Evolutionary conservation across 805 yeast species (phyloP).

Genomic region (Tetrapisispora fleetii): DNA sequence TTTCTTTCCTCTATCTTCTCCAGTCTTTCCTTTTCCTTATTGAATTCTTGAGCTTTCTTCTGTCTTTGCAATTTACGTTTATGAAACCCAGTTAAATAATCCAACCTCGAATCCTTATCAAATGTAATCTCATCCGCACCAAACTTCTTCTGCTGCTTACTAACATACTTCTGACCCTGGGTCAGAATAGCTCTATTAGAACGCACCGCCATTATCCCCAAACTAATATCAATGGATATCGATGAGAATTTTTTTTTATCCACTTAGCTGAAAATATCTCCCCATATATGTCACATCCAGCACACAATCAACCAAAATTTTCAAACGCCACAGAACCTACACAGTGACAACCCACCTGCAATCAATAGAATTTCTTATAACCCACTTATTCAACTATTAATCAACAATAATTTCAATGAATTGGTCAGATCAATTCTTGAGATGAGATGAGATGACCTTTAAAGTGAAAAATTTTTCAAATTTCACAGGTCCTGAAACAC

Average conservation of each 20-base stretch:
- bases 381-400: too few relatives aligned
- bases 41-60: conserved; percentile 70
- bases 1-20: conserved; percentile 70
- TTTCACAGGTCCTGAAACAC: neutral
- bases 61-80: conserved; percentile 83
- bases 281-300: too few relatives aligned
- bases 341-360: too few relatives aligned
- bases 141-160: conserved; percentile 52
- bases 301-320: too few relatives aligned
- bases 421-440: neutral
- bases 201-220: conserved; percentile 2
- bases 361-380: too few relatives aligned
- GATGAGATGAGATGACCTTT: conserved; percentile 2
- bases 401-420: too few relatives aligned
- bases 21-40: conserved; percentile 66
- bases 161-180: conserved; percentile 73
- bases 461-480: neutral
- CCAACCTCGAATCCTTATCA: conserved; percentile 68
- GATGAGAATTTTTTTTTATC: too few relatives aligned
- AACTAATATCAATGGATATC: too few relatives aligned
- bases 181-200: conserved; percentile 76
- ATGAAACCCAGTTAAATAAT: conserved; percentile 90
- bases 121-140: conserved; percentile 79
- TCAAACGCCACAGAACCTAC: too few relatives aligned
- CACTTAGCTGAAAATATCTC: too few relatives aligned